Evolutionary conservation across 129 eudicot genomes (phyloP).

Genomic region (Solidago caesia): DNA sequence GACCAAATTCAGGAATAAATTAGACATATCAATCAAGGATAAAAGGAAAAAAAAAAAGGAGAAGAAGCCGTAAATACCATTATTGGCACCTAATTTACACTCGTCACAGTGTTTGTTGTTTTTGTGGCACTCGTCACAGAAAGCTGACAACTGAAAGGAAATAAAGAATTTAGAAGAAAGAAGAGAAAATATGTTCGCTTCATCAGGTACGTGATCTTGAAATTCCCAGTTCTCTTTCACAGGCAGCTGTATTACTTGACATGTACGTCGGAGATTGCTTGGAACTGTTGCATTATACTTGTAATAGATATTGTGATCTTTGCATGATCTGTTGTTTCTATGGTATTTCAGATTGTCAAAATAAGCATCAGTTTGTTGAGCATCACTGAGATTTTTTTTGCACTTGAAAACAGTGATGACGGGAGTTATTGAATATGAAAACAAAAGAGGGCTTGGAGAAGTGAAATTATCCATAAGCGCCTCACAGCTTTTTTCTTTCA

Average conservation of each 20-base stretch:
- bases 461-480: slow-evolving; percentile 7
- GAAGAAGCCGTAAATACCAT: background rate
- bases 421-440: slow-evolving; percentile 5
- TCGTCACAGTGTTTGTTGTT: background rate
- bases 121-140: slow-evolving; percentile 15
- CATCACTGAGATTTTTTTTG: background rate
- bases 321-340: background rate
- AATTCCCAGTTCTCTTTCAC: background rate
- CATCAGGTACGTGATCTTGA: background rate
- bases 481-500: slow-evolving; percentile 14
- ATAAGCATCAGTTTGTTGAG: background rate
- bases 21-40: no score
- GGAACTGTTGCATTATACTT: background rate
- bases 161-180: background rate
- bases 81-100: background rate
- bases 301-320: slow-evolving; percentile 21
- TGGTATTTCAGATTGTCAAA: background rate
- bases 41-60: background rate
- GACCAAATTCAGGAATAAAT: no score
- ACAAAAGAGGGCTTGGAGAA: slow-evolving; percentile 26
- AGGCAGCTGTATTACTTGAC: slow-evolving; percentile 7
- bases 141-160: slow-evolving; percentile 8
- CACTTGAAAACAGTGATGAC: slow-evolving; percentile 38
- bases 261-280: slow-evolving; percentile 18
- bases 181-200: slow-evolving; percentile 23